Conservation (phyloP, 768 basidiomycete species). For the Lentinula sp. region DNA sequence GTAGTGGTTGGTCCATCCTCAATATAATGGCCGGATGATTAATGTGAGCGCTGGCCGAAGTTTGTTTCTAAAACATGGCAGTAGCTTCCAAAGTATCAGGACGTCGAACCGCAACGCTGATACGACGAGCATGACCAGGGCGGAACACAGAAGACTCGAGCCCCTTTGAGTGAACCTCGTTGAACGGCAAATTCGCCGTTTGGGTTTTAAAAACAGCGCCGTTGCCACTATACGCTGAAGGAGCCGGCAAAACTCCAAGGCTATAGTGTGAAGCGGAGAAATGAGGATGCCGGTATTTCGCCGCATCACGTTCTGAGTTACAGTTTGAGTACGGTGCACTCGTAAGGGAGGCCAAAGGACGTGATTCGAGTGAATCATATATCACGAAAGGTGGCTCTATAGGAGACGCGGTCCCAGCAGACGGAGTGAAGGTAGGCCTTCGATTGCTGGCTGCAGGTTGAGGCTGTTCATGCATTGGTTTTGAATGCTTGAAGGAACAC, state of each 20-base stretch:
- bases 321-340: neutral
- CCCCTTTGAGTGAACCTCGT: neutral
- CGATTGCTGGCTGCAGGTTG: neutral
- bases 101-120: slow-evolving; percentile 24
- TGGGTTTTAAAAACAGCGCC: neutral
- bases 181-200: neutral
- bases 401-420: neutral
- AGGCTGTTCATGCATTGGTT: slow-evolving; percentile 6
- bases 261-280: neutral
- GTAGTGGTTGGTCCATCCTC: no score
- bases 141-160: slow-evolving; percentile 14
- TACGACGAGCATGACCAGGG: slow-evolving; percentile 31
- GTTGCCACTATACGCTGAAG: neutral
- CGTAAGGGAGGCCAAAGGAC: neutral
- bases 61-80: no score
- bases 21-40: no score
- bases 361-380: neutral
- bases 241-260: neutral
- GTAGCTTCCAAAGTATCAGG: neutral
- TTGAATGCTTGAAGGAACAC: slow-evolving; percentile 23
- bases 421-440: neutral
- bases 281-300: neutral
- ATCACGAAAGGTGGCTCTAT: neutral
- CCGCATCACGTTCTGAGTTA: neutral
- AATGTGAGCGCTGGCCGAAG: no score